These are phyloP conservation scores for Phaeomoniella chlamydospora DNA, from an alignment of 2,329 filamentous ascomycete genomes.

Conservation along the genomic window DNA sequence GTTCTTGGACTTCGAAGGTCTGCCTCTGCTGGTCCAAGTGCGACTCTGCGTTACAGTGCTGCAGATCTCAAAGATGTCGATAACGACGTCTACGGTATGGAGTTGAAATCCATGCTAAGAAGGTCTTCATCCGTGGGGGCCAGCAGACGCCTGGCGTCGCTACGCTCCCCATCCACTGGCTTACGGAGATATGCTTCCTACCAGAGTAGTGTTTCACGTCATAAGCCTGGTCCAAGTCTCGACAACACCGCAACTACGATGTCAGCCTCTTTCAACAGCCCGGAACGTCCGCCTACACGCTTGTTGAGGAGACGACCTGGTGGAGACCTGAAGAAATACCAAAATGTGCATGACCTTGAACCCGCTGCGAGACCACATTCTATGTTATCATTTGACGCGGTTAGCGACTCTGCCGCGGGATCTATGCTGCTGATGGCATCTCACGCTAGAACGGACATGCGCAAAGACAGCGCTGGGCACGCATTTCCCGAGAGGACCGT, in stretches of 20 bases:
- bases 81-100: too few species aligned
- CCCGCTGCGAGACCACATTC: slow-evolving; percentile 20
- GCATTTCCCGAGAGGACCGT: slow-evolving; percentile 16
- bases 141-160: background rate
- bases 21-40: background rate
- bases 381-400: slow-evolving; percentile 20
- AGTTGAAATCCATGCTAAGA: too few species aligned
- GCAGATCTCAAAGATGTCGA: too few species aligned
- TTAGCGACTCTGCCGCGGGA: slow-evolving; percentile 16
- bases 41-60: too few species aligned
- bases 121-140: background rate
- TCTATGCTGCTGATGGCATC: slow-evolving; percentile 15
- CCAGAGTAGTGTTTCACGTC: slow-evolving; percentile 23
- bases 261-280: slow-evolving; percentile 3
- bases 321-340: slow-evolving; percentile 56
- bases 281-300: slow-evolving; percentile 22
- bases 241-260: slow-evolving; percentile 1
- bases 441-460: slow-evolving; percentile 4
- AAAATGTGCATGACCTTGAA: slow-evolving; percentile 49
- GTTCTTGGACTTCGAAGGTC: slow-evolving; percentile 4
- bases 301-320: slow-evolving; percentile 59
- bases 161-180: slow-evolving; percentile 16
- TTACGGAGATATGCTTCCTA: slow-evolving; percentile 23
- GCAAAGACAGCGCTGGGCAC: slow-evolving; percentile 4
- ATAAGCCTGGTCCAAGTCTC: slow-evolving; percentile 7